Evolutionary conservation across 306 rosid species (phyloP).

Genomic region (Senna tora): DNA sequence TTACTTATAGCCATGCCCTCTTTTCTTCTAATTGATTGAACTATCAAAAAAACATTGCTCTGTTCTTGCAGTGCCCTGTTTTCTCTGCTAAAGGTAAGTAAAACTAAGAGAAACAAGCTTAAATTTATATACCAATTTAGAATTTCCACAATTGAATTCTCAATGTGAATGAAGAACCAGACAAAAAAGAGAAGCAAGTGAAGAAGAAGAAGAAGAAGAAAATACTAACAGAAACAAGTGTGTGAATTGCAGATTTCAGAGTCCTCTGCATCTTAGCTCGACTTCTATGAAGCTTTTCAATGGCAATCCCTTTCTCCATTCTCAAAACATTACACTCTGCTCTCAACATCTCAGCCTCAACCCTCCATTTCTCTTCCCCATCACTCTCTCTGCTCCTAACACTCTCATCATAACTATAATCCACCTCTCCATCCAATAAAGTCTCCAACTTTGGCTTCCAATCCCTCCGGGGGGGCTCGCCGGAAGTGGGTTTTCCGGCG

Average conservation of each 20-base stretch:
- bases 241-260: conserved; percentile 68
- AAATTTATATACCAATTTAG: too few species aligned
- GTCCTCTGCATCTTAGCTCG: conserved; percentile 60
- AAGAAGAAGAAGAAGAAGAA: background rate
- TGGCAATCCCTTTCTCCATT: conserved; percentile 84
- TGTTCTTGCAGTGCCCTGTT: too few species aligned
- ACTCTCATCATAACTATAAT: conserved; percentile 41
- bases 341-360: conserved; percentile 92
- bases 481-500: conserved; percentile 38
- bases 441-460: conserved; percentile 55
- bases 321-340: conserved; percentile 91
- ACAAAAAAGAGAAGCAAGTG: background rate
- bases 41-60: too few species aligned
- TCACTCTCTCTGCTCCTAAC: conserved; percentile 38
- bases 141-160: background rate
- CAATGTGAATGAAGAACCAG: background rate
- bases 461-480: conserved; percentile 37
- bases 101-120: too few species aligned
- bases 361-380: conserved; percentile 80
- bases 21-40: too few species aligned
- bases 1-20: too few species aligned
- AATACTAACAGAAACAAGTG: conserved; percentile 76
- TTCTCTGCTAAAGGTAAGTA: too few species aligned
- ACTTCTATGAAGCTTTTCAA: conserved; percentile 64
- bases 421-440: conserved; percentile 67